Evolutionary conservation across 345 rosid species (phyloP), one percentile per base, ranked within the genome.

Genomic region (Aethionema arabicum): DNA sequence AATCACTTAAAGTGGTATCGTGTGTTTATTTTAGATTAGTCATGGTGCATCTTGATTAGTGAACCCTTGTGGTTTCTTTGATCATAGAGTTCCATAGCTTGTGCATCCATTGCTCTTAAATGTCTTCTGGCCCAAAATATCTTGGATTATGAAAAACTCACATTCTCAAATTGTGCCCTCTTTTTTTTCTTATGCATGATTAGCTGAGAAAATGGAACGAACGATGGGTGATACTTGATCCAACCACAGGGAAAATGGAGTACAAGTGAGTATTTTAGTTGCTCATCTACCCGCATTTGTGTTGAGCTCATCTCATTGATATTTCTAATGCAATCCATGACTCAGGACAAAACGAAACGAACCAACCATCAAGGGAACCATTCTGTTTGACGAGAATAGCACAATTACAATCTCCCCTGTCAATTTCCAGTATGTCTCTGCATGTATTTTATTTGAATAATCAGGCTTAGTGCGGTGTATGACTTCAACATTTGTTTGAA

Each of bases 181-280:
- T 45, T 33, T 11, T 69, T 53, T 62, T 49, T 66, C 3, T 64
- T 65, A 29, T 33, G 8, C 55, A n/a, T 68, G 67, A 49, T n/a
- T 63, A 88, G 99, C 74, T 90, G 78, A 82, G 90, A 70, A 95
- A 95, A 77, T 95, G 99, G 99, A 95, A 95, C 10, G 99, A 90
- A 64, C 68, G 99, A 33, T 95, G 99, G 99, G 89, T 88, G 32
- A 90, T 85, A 59, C 83, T 95, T 51, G 97, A 95, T 68, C 99
- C 99, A 8, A 95, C 98, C 2, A 95, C 93, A 0, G 96, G 97
- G 56, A 88, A 82, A 75, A 90, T 90, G 96, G 98, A 93, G 57
- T 91, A 90, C 76, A 90, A 87, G 95, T 90, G 66, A 70, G 95
- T 79, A 1, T 0, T 46, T 74, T 35, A 21, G 1, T 56, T 56